These are phyloP conservation scores for Alopecurus myosuroides DNA, from an alignment of 176 grass and related monocot genomes.

Conservation along the genomic window DNA sequence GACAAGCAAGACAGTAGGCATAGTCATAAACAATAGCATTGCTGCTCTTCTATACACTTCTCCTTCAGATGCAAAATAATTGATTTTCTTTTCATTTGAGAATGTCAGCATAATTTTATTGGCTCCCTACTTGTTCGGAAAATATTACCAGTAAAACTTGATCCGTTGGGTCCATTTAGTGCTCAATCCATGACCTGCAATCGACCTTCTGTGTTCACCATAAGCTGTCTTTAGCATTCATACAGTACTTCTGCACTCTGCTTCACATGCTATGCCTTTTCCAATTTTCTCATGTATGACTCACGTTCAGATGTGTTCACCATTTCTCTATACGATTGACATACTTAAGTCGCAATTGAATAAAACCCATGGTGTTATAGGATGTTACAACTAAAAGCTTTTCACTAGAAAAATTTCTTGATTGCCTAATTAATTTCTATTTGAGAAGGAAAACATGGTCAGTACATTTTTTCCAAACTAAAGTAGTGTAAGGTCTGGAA, in stretches of 20 bases:
- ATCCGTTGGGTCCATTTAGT: not conserved
- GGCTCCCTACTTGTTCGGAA: not conserved
- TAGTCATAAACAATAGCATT: not conserved
- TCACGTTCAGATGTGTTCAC: not conserved
- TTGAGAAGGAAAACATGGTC: not conserved
- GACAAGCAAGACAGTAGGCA: not conserved
- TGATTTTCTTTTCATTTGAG: not conserved
- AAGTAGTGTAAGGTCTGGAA: not conserved
- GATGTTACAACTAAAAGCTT: not conserved
- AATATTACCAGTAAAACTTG: constrained; percentile 7
- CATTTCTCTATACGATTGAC: not conserved
- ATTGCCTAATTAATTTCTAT: not conserved
- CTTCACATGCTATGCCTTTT: not conserved
- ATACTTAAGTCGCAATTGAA: not conserved
- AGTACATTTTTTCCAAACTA: not conserved
- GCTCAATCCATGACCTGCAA: not conserved
- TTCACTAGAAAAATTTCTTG: not conserved
- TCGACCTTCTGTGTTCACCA: not conserved
- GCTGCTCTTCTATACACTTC: not conserved
- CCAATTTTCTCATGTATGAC: not conserved
- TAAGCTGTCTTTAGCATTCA: constrained; percentile 5
- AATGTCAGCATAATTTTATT: not conserved
- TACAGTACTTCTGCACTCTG: not conserved
- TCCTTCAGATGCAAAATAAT: not conserved
- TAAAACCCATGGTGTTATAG: not conserved